Conservation (phyloP, 257 asterid genomes). For the Solanum tarijense region DNA sequence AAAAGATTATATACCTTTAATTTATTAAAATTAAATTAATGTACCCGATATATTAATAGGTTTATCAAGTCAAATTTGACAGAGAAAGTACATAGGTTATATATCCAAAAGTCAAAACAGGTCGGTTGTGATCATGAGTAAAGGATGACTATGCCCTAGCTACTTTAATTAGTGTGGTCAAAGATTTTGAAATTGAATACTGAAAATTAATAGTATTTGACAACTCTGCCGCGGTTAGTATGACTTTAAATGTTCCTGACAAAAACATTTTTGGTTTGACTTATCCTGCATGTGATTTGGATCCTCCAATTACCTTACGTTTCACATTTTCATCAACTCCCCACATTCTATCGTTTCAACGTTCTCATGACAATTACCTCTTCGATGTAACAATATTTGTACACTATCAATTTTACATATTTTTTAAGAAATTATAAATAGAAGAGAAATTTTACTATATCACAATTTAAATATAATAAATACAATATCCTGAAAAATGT, state of each 20-base stretch:
- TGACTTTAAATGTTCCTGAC: not conserved
- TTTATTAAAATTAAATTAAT: too few relatives aligned
- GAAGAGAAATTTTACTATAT: too few relatives aligned
- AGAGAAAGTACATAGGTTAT: too few relatives aligned
- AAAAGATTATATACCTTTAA: too few relatives aligned
- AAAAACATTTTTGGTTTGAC: not conserved
- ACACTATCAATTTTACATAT: fast-evolving
- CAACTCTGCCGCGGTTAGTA: not conserved
- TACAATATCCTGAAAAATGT: too few relatives aligned
- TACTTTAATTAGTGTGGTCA: conserved; percentile 1
- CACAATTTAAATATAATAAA: too few relatives aligned
- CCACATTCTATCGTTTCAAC: not conserved
- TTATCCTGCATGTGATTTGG: not conserved
- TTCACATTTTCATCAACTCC: not conserved
- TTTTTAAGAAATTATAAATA: too few relatives aligned
- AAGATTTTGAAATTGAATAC: not conserved
- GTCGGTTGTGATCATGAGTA: not conserved
- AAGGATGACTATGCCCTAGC: not conserved
- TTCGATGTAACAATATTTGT: too few relatives aligned
- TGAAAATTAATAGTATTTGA: not conserved
- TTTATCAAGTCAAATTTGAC: too few relatives aligned
- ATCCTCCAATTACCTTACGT: not conserved
- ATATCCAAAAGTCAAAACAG: not conserved
- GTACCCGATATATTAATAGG: too few relatives aligned
- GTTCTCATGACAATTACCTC: not conserved